Evolutionary conservation across 2,329 filamentous ascomycete species (phyloP).

Genomic region (Cercospora citrullina): DNA sequence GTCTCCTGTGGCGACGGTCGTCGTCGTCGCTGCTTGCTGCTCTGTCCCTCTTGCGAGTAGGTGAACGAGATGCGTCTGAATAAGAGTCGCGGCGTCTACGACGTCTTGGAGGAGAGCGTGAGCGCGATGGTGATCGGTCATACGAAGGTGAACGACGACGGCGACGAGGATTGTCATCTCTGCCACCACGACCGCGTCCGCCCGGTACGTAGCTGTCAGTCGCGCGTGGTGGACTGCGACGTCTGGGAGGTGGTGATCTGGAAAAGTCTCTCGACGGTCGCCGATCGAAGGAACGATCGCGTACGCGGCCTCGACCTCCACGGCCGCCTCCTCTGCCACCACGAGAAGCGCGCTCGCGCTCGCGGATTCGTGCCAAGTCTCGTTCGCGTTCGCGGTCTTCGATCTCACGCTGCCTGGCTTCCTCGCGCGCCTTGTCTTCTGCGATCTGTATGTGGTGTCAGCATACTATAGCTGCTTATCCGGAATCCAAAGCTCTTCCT

Average conservation of each 20-base stretch:
- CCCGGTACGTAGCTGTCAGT: conserved; percentile 60
- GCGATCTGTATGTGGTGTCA: conserved; percentile 62
- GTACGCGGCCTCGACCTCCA: conserved; percentile 40
- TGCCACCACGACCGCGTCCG: conserved; percentile 39
- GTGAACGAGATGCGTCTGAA: conserved; percentile 18
- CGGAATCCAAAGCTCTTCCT: neutral
- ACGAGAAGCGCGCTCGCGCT: conserved; percentile 56
- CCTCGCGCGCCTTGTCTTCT: conserved; percentile 77
- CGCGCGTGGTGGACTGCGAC: conserved; percentile 48
- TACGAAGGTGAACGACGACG: conserved; percentile 35
- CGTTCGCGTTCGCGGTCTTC: conserved; percentile 70
- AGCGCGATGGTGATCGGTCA: conserved; percentile 30
- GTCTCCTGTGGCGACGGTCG: conserved; percentile 24
- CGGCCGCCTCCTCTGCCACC: conserved; percentile 46
- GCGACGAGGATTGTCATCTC: conserved; percentile 40
- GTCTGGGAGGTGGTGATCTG: conserved; percentile 53
- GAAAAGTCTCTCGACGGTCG: conserved; percentile 49
- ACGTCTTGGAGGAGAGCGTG: conserved; percentile 35
- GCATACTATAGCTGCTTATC: neutral
- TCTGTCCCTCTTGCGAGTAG: conserved; percentile 21
- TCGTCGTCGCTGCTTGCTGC: conserved; percentile 19
- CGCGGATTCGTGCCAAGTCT: conserved; percentile 67
- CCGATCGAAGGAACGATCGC: conserved; percentile 51
- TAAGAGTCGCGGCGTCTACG: conserved; percentile 27
- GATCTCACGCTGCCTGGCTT: conserved; percentile 69